Evolutionary conservation across 2,329 filamentous ascomycete genomes (phyloP).

Genomic region (Xylaria sp.): DNA sequence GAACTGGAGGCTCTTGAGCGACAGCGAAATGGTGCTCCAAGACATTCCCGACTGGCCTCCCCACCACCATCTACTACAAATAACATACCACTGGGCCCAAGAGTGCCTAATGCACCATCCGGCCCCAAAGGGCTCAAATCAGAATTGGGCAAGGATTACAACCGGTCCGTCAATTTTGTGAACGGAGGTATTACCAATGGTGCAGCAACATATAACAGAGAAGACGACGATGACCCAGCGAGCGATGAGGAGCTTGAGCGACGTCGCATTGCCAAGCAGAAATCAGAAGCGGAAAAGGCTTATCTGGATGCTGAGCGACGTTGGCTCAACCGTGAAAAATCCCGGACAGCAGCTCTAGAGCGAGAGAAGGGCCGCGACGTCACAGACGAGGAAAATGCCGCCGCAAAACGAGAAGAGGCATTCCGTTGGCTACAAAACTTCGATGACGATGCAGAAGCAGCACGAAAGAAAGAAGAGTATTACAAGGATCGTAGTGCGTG

Average conservation of each 20-base stretch:
- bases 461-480: slow-evolving; percentile 79
- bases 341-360: slow-evolving; percentile 83
- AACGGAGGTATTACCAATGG: slow-evolving; percentile 78
- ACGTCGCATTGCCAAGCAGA: slow-evolving; percentile 74
- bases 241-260: slow-evolving; percentile 87
- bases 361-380: slow-evolving; percentile 84
- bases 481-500: slow-evolving; percentile 87
- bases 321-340: slow-evolving; percentile 90
- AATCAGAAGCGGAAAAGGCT: slow-evolving; percentile 79
- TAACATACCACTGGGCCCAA: slow-evolving; percentile 79
- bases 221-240: slow-evolving; percentile 88
- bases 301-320: slow-evolving; percentile 88
- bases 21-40: slow-evolving; percentile 71
- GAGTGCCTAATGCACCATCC: slow-evolving; percentile 78
- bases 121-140: slow-evolving; percentile 68
- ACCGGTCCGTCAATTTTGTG: slow-evolving; percentile 75
- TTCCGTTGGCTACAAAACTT: slow-evolving; percentile 80
- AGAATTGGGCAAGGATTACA: slow-evolving; percentile 60
- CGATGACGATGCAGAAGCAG: slow-evolving; percentile 87
- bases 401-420: slow-evolving; percentile 72
- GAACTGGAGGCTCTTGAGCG: slow-evolving; percentile 90
- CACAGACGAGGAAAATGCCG: slow-evolving; percentile 73
- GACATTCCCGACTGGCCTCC: slow-evolving; percentile 75
- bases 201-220: slow-evolving; percentile 65
- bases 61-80: slow-evolving; percentile 74